A percentile compares a stretch with the other conserved stretches of the same genome.
Conservation (phyloP, 192 early-diverging fungal species). For the Coemansia sp. region DNA sequence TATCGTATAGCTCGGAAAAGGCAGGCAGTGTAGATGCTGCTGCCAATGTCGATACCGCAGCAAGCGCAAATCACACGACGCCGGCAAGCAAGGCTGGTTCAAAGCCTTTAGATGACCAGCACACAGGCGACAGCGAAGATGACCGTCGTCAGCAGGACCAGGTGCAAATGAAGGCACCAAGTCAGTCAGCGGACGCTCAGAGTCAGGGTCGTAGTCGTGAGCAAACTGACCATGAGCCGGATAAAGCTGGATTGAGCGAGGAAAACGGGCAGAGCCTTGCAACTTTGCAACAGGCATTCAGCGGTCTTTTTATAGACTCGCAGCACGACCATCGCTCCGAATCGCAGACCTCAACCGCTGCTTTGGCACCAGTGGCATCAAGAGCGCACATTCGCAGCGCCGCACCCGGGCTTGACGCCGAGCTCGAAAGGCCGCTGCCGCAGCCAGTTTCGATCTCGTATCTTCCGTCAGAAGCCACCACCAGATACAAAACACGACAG, state of each 20-base stretch:
- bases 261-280: background rate
- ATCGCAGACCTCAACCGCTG: background rate
- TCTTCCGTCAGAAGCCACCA: background rate
- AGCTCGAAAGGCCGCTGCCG: conserved; percentile 27
- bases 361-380: background rate
- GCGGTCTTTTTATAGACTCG: background rate
- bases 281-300: background rate
- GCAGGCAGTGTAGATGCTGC: background rate
- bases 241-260: background rate
- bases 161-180: background rate
- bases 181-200: background rate
- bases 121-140: background rate
- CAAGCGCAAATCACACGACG: no score
- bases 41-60: background rate
- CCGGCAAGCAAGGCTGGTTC: no score
- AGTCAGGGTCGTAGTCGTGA: background rate
- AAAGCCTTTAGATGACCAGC: background rate
- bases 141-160: background rate
- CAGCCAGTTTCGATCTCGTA: conserved; percentile 26
- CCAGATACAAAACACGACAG: background rate
- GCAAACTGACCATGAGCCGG: background rate
- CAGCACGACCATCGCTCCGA: background rate
- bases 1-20: background rate
- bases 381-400: conserved; percentile 28
- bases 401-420: conserved; percentile 23